Base-by-base conservation (phyloP, 2,329 filamentous ascomycete genomes). In the Diaporthe helianthi region DNA sequence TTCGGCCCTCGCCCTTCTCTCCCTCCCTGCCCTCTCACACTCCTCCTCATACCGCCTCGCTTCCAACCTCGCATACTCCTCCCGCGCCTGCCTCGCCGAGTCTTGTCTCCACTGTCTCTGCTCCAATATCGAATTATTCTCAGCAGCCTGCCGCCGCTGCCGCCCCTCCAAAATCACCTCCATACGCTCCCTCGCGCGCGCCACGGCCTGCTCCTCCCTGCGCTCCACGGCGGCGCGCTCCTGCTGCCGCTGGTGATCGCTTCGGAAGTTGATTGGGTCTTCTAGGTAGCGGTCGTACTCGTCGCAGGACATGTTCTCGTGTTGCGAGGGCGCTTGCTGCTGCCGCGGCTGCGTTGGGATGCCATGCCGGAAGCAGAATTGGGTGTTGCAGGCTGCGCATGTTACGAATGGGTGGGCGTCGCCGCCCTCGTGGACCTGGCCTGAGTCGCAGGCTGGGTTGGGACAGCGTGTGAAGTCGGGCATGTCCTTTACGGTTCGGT, bases 391-490 rank as follows among this genome's bases (percentile, higher is more conserved):
- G 33, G 65, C 26, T 36, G 64, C 65, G 71, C 78, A 76, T 4
- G 72, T 73, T 72, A 79, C 75, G 55, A 77, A 80, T 0, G 79
- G 75, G 3, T 73, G 72, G 3, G 65, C 53, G 1, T 73, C 67
- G 36, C 77, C 76, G 10, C 71, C 74, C 2, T 76, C 74, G 67
- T 84, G 82, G 9, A 84, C 76, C 70, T 86, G 84, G 0, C 83
- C 83, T 0, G 76, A 79, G 12, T 71, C 72, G 72, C 84, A 85
- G 2, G 69, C 72, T 1, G 79, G 73, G 10, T 81, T 47, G 3
- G 70, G 76, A 69, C 84, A 86, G 77, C 80, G 82, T 6, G 76
- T 76, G 72, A 84, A 85, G 31, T 79, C 77, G 0, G 78, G 76
- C 9, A 80, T 73, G 17, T 68, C 66, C 54, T 76, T 74, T 12